Evolutionary conservation across 768 basidiomycete species (phyloP).

Genomic region (Sporobolomyces phaffii): DNA sequence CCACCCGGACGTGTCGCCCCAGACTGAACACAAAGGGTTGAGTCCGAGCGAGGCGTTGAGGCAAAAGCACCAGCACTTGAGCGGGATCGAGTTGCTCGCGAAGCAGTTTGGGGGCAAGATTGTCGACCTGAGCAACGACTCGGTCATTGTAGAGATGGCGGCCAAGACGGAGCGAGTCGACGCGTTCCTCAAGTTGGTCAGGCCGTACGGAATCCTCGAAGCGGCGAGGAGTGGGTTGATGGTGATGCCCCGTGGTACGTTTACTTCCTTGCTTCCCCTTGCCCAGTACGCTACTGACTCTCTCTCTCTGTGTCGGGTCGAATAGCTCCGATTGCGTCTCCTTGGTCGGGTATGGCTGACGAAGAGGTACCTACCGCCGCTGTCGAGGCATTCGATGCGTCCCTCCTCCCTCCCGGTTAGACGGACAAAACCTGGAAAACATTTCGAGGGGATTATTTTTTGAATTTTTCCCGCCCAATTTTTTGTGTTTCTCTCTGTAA

Average conservation of each 20-base stretch:
- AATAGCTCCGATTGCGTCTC: conserved; percentile 64
- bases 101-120: conserved; percentile 85
- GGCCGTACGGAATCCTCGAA: conserved; percentile 93
- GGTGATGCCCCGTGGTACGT: conserved; percentile 76
- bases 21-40: conserved; percentile 42
- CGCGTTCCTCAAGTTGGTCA: conserved; percentile 81
- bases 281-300: background rate
- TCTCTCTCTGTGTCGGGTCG: too few relatives aligned
- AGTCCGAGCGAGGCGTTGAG: conserved; percentile 81
- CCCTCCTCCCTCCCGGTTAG: conserved; percentile 87
- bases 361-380: conserved; percentile 51
- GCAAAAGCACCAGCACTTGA: conserved; percentile 78
- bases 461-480: too few relatives aligned
- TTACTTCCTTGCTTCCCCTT: background rate
- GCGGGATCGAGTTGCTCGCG: conserved; percentile 76
- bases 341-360: conserved; percentile 57
- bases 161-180: conserved; percentile 88
- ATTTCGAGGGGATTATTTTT: too few relatives aligned
- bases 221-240: conserved; percentile 89
- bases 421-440: too few relatives aligned
- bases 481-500: background rate
- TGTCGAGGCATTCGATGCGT: conserved; percentile 69
- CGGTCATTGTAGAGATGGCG: conserved; percentile 87
- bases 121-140: conserved; percentile 90
- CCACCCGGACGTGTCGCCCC: conserved; percentile 47